Conservation (phyloP, 768 basidiomycete genomes). For the Leccinum fibrillosum region DNA sequence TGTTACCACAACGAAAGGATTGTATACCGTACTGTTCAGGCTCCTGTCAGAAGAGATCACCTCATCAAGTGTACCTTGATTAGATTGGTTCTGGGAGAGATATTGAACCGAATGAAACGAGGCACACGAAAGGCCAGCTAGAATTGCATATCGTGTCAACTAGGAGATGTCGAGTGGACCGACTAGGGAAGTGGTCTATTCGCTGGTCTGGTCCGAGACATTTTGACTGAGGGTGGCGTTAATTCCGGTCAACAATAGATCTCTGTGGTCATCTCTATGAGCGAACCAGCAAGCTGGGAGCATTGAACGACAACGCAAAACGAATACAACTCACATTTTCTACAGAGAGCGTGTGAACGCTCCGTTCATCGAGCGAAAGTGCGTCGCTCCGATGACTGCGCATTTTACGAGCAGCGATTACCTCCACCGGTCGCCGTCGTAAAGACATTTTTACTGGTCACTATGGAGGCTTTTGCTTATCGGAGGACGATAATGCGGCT, state of each 20-base stretch:
- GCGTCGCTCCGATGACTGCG: not conserved
- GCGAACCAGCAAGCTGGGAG: not conserved
- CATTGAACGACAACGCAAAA: not conserved
- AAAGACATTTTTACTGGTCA: not conserved
- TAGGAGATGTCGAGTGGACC: slow-evolving; percentile 62
- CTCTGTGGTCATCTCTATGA: slow-evolving; percentile 29
- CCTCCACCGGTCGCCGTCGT: not conserved
- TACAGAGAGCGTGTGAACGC: not conserved
- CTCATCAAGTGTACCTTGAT: slow-evolving; percentile 2
- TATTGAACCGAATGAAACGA: slow-evolving; percentile 72
- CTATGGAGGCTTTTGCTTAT: not conserved
- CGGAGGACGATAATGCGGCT: not conserved
- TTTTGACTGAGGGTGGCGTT: not conserved
- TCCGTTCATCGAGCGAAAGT: not conserved
- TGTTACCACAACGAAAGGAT: not conserved
- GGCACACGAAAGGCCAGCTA: slow-evolving; percentile 70
- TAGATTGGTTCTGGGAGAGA: not conserved
- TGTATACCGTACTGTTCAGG: slow-evolving; percentile 41
- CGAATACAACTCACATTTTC: not conserved
- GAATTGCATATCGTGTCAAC: slow-evolving; percentile 57
- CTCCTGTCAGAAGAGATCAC: slow-evolving; percentile 33
- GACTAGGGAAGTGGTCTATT: slow-evolving; percentile 1
- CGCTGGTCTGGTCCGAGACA: not conserved
- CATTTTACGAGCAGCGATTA: not conserved
- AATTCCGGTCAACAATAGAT: slow-evolving; percentile 23